These are phyloP conservation scores for Medicago lupulina DNA, from an alignment of 306 rosid genomes.

Conservation along the genomic window DNA sequence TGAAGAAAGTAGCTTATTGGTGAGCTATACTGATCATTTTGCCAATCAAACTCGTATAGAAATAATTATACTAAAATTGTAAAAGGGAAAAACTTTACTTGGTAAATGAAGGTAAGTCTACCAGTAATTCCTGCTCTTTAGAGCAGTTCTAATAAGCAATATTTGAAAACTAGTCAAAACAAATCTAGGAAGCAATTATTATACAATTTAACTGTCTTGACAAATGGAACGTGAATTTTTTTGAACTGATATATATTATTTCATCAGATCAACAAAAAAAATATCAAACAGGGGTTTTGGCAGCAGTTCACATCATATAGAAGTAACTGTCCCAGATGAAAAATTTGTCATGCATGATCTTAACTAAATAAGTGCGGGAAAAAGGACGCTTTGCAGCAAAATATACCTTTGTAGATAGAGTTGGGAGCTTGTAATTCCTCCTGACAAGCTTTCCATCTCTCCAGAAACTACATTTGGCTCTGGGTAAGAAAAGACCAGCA, in stretches of 20 bases:
- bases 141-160: neutral
- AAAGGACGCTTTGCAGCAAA: neutral
- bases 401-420: slow-evolving; percentile 73
- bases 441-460: slow-evolving; percentile 83
- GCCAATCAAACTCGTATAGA: slow-evolving; percentile 1
- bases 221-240: too few relatives aligned
- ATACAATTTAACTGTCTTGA: too few relatives aligned
- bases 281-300: too few relatives aligned
- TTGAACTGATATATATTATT: too few relatives aligned
- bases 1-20: slow-evolving; percentile 4
- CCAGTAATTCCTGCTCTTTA: neutral
- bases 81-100: neutral
- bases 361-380: slow-evolving; percentile 8
- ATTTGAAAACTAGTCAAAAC: too few relatives aligned
- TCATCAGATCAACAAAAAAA: too few relatives aligned
- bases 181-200: too few relatives aligned
- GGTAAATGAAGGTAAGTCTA: neutral
- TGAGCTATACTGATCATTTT: neutral
- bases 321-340: too few relatives aligned
- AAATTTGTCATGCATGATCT: slow-evolving; percentile 10
- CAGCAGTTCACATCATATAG: too few relatives aligned
- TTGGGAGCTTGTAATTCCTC: slow-evolving; percentile 68
- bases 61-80: neutral
- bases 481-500: slow-evolving; percentile 81
- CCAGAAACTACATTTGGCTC: slow-evolving; percentile 89